phyloP scores from a whole-genome alignment of 345 rosid species.

The Brassica rapa region DNA sequence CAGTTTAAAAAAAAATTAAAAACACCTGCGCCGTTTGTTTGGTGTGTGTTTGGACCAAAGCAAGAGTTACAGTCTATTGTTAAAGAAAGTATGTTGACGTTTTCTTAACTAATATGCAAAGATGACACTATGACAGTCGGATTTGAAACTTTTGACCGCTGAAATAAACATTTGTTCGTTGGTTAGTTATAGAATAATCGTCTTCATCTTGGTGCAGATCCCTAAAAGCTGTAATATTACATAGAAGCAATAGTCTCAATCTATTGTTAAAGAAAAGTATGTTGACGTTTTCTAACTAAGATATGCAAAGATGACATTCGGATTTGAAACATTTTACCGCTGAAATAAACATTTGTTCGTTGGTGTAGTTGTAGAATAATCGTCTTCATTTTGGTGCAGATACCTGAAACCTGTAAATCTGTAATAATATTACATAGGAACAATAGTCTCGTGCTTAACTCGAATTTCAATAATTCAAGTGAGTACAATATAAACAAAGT shows the following conservation, averaged over 20 bases:
- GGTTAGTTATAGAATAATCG: background rate
- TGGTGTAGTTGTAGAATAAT: background rate
- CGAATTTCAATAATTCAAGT: background rate
- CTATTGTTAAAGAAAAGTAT: background rate
- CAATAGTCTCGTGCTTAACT: background rate
- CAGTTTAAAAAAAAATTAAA: background rate
- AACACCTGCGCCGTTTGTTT: slow-evolving; percentile 22
- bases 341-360: slow-evolving; percentile 1
- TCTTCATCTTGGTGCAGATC: background rate
- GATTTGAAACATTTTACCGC: background rate
- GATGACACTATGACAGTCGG: background rate
- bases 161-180: background rate
- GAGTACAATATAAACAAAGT: background rate
- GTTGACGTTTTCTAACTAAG: background rate
- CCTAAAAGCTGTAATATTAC: background rate
- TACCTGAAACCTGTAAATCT: background rate
- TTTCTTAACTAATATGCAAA: background rate
- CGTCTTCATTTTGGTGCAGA: background rate
- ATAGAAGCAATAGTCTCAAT: background rate
- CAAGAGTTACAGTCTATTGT: background rate
- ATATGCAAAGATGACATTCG: background rate
- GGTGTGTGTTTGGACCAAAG: slow-evolving; percentile 18
- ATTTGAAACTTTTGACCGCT: background rate
- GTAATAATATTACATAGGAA: background rate
- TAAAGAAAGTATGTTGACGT: background rate